These are phyloP conservation scores for Marasmius tenuissimus DNA, from an alignment of 1,284 basidiomycete genomes.

Conservation along the genomic window DNA sequence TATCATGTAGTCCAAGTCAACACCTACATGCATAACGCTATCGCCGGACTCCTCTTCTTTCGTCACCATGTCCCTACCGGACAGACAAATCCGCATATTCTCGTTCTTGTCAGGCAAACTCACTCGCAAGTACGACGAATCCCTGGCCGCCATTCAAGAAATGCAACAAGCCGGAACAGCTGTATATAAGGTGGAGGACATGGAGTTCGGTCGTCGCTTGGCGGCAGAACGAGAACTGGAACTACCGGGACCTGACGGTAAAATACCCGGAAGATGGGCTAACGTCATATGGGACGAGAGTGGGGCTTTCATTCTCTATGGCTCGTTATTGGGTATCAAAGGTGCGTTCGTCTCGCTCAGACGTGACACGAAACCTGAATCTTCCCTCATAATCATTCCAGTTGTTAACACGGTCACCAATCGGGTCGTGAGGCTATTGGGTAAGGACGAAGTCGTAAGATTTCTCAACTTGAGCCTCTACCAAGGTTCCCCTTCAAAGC, in stretches of 20 bases:
- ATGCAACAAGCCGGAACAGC: conserved; percentile 96
- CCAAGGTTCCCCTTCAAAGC: conserved; percentile 92
- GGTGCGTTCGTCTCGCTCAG: conserved; percentile 46
- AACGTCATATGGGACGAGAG: conserved; percentile 97
- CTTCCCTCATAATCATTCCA: conserved; percentile 28
- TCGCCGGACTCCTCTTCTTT: conserved; percentile 89
- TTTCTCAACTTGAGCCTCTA: conserved; percentile 90
- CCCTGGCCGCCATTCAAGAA: conserved; percentile 87
- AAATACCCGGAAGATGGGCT: conserved; percentile 69
- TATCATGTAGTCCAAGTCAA: conserved; percentile 75
- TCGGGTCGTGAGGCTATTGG: conserved; percentile 85
- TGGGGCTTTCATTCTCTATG: conserved; percentile 91
- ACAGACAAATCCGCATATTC: conserved; percentile 93
- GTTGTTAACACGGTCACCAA: conserved; percentile 96
- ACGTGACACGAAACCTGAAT: neutral
- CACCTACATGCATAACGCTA: conserved; percentile 87
- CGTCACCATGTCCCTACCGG: conserved; percentile 88
- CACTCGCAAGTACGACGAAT: conserved; percentile 93
- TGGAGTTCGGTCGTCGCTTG: conserved; percentile 98
- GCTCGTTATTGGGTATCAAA: conserved; percentile 94
- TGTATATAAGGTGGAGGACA: conserved; percentile 92
- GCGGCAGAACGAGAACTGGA: conserved; percentile 93
- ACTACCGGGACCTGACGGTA: conserved; percentile 69
- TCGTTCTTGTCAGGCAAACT: conserved; percentile 90
- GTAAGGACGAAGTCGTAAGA: conserved; percentile 93